These are phyloP conservation scores for Sporobolomyces roseus DNA, from an alignment of 768 basidiomycete genomes.

Conservation along the genomic window DNA sequence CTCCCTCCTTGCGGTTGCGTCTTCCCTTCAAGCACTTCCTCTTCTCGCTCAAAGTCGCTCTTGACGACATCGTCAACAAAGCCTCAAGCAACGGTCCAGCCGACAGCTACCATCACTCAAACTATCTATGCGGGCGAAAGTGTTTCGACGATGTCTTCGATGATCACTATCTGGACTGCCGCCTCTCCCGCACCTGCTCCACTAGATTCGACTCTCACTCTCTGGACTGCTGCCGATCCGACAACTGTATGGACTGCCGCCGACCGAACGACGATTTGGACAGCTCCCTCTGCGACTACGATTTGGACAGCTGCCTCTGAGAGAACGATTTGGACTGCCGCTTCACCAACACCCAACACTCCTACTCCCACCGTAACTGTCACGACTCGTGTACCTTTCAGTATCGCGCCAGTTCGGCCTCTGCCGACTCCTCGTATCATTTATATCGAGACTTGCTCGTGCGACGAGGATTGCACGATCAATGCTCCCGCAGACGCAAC, in stretches of 20 bases:
- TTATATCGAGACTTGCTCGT: slow-evolving; percentile 14
- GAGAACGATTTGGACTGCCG: not conserved
- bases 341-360: not conserved
- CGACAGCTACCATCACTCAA: not conserved
- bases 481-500: slow-evolving; percentile 8
- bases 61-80: not conserved
- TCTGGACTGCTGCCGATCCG: too few species aligned
- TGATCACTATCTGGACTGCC: not conserved
- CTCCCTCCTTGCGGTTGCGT: slow-evolving; percentile 12
- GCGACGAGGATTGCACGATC: slow-evolving; percentile 19
- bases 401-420: slow-evolving; percentile 6
- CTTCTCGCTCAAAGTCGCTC: too few species aligned
- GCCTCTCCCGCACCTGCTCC: not conserved
- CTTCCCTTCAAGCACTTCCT: not conserved
- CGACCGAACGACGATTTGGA: too few species aligned
- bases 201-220: too few species aligned
- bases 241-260: too few species aligned
- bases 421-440: slow-evolving; percentile 8
- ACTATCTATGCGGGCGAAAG: not conserved
- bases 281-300: not conserved
- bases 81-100: not conserved
- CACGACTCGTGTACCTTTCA: not conserved
- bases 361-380: not conserved
- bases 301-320: not conserved
- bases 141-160: too few species aligned